Evolutionary conservation across 495 filamentous ascomycete genomes (phyloP), one percentile per base, ranked within the genome.

Genomic region (Rhypophila decipiens): DNA sequence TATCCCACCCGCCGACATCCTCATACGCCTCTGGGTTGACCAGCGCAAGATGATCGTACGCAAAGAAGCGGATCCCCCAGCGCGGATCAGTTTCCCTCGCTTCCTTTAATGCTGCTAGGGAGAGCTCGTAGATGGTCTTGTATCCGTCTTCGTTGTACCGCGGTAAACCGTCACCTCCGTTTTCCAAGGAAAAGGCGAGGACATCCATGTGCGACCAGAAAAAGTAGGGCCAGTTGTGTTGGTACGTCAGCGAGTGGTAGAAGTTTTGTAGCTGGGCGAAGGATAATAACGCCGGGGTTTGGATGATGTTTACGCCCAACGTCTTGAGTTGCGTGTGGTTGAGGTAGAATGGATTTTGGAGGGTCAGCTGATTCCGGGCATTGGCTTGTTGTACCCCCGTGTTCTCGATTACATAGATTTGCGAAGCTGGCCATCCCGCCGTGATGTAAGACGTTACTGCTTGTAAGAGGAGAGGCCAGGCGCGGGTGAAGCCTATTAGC

Each of bases 251-350:
- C 8, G 61, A 57, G 13, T 78, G 65, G 52, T 70, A 78, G 53
- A 77, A 82, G 55, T 83, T 83, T 50, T 83, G 78, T 24, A 82
- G 63, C 50, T 84, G 80, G 15, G 80, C 74, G 43, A 82, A 84
- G 40, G 58, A 76, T 29, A 83, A 58, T 15, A 83, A 65, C 5
- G 74, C 75, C 0, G 80, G 79, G 2, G 80, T 79, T 33, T 65
- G 63, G 11, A 83, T 42, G 34, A 83, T 60, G 44, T 78, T 75
- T 21, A 83, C 75, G 13, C 77, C 74, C 5, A 79, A 69, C 11
- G 66, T 57, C 18, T 56, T 57, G 10, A 84, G 63, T 1, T 68
- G 63, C 0, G 65, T 63, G 53, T 83, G 73, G 56, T 80, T 73
- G 19, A 84, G 60, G 55, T 68, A 82, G 60, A 78, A 84, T 3